Percentiles rank a stretch among this genome's conserved stretches.
Evolutionary conservation across 1,139 yeast species (phyloP).

Genomic region (Hansenula lynferdii): DNA sequence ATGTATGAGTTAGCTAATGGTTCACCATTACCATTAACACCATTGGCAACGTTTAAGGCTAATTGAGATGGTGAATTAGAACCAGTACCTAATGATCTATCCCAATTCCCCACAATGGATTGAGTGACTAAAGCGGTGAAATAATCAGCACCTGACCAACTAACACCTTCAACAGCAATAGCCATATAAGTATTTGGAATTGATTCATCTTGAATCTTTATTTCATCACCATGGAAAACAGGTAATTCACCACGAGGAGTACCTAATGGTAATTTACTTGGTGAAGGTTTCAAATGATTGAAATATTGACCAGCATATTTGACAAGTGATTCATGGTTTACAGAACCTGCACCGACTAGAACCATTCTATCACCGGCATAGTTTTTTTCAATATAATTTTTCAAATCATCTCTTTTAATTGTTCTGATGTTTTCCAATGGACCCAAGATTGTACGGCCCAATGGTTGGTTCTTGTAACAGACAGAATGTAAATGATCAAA

Average conservation of each 20-base stretch:
- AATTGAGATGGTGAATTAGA: slow-evolving; percentile 72
- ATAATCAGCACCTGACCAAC: slow-evolving; percentile 96
- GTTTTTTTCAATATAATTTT: slow-evolving; percentile 74
- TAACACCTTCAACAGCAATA: slow-evolving; percentile 94
- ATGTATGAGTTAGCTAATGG: slow-evolving; percentile 88
- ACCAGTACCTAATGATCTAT: slow-evolving; percentile 80
- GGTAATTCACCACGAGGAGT: slow-evolving; percentile 77
- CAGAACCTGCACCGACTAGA: slow-evolving; percentile 91
- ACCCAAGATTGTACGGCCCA: slow-evolving; percentile 97
- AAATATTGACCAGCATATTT: slow-evolving; percentile 70
- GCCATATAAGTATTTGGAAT: slow-evolving; percentile 92
- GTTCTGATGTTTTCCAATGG: slow-evolving; percentile 86
- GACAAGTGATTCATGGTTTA: slow-evolving; percentile 82
- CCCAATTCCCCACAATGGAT: slow-evolving; percentile 98
- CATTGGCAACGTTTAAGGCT: slow-evolving; percentile 69
- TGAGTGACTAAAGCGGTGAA: slow-evolving; percentile 95
- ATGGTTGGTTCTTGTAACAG: slow-evolving; percentile 84
- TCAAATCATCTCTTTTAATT: slow-evolving; percentile 71
- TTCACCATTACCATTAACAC: slow-evolving; percentile 30
- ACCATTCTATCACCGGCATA: slow-evolving; percentile 98
- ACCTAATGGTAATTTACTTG: slow-evolving; percentile 62
- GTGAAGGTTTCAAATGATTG: slow-evolving; percentile 68
- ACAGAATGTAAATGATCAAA: slow-evolving; percentile 96
- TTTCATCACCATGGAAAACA: slow-evolving; percentile 79
- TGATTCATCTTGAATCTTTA: slow-evolving; percentile 74